Percentiles rank a stretch among this genome's conserved stretches.
These are phyloP conservation scores for Stromatinia cepivora DNA, from an alignment of 2,329 filamentous ascomycete genomes.

Conservation along the genomic window DNA sequence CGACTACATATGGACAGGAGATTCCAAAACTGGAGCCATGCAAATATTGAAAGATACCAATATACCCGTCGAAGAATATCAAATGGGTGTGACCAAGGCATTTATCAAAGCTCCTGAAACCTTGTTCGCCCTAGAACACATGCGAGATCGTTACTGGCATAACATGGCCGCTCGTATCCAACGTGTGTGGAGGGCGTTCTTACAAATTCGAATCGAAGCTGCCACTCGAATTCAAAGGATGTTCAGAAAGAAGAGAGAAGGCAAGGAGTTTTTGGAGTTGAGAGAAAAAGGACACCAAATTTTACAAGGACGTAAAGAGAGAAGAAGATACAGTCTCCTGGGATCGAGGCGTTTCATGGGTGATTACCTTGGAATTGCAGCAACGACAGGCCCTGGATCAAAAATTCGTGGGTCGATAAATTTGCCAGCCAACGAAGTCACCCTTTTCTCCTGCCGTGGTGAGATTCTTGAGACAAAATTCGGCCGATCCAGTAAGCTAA, in stretches of 20 bases:
- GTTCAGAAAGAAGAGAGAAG: conserved; percentile 91
- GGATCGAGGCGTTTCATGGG: conserved; percentile 91
- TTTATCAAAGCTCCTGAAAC: conserved; percentile 99
- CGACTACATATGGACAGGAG: conserved; percentile 94
- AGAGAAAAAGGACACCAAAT: conserved; percentile 85
- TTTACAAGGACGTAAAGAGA: conserved; percentile 83
- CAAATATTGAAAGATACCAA: conserved; percentile 96
- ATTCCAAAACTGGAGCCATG: conserved; percentile 80
- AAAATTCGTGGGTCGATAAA: conserved; percentile 75
- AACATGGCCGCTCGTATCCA: conserved; percentile 99
- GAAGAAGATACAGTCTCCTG: conserved; percentile 84
- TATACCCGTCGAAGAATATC: conserved; percentile 92
- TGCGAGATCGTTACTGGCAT: conserved; percentile 98
- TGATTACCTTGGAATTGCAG: conserved; percentile 89
- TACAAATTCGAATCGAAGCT: conserved; percentile 88
- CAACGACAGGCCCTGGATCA: conserved; percentile 74
- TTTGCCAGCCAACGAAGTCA: conserved; percentile 69
- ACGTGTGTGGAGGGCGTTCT: conserved; percentile 93
- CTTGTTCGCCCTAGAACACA: conserved; percentile 91
- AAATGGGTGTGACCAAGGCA: conserved; percentile 94
- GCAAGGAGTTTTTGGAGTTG: conserved; percentile 83
- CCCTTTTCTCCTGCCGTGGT: conserved; percentile 86
- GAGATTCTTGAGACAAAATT: conserved; percentile 93
- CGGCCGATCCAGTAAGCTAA: conserved; percentile 90
- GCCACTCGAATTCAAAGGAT: conserved; percentile 92